phyloP scores from a whole-genome alignment of 1,284 basidiomycete genomes.

The Malassezia caprae region DNA sequence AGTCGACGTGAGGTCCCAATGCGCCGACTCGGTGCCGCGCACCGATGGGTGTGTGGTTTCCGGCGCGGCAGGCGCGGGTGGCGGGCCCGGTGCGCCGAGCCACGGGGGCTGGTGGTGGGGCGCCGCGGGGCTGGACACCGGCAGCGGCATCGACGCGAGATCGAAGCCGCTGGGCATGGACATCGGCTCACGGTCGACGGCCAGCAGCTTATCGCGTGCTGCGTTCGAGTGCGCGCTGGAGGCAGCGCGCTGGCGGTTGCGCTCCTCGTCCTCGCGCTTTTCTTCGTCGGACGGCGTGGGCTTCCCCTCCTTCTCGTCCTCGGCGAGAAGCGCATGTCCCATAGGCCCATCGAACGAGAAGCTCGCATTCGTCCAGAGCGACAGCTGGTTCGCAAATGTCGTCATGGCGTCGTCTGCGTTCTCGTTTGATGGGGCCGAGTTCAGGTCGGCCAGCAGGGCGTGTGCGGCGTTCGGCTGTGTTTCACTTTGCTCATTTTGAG shows the following conservation, averaged over 20 bases:
- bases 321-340: constrained; percentile 43
- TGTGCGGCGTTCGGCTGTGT: background rate
- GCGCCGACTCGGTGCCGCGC: background rate
- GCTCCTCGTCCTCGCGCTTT: constrained; percentile 25
- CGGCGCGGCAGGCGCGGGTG: background rate
- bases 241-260: constrained; percentile 13
- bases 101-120: background rate
- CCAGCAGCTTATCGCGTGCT: constrained; percentile 17
- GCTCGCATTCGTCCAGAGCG: constrained; percentile 47
- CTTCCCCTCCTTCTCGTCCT: constrained; percentile 43
- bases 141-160: background rate
- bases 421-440: background rate
- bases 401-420: constrained; percentile 6
- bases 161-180: background rate
- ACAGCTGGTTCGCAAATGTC: constrained; percentile 45
- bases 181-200: constrained; percentile 3
- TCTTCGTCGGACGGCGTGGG: constrained; percentile 27
- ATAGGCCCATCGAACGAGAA: constrained; percentile 47
- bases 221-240: constrained; percentile 17
- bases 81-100: background rate
- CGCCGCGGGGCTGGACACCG: background rate
- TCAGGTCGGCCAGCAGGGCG: background rate
- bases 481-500: background rate
- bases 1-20: constrained; percentile 35
- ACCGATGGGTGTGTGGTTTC: background rate